Evolutionary conservation across 805 yeast species (phyloP).

Genomic region (Pichia ethanolica): DNA sequence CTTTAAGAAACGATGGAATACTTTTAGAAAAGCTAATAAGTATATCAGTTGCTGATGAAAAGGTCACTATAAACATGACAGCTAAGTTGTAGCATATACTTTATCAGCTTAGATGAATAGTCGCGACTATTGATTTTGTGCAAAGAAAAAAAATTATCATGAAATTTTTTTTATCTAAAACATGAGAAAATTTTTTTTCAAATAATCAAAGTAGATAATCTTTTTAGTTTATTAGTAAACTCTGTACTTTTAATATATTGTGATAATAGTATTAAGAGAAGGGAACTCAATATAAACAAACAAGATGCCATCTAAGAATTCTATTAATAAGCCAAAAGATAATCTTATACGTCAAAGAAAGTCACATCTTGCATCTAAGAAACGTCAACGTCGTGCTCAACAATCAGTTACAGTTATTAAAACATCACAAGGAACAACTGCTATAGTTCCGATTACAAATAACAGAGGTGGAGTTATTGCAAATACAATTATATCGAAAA

Average conservation of each 20-base stretch:
- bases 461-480: slow-evolving; percentile 30
- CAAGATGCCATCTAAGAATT: slow-evolving; percentile 73
- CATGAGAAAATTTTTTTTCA: neutral
- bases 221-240: too few species aligned
- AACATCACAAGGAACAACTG: slow-evolving; percentile 17
- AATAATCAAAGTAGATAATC: neutral
- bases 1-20: too few species aligned
- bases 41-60: too few species aligned
- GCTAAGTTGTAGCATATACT: too few species aligned
- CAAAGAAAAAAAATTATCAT: too few species aligned
- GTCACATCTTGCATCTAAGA: slow-evolving; percentile 35
- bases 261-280: neutral
- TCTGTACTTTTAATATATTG: too few species aligned
- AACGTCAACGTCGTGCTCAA: slow-evolving; percentile 39
- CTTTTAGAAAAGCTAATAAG: too few species aligned
- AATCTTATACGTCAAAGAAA: slow-evolving; percentile 45
- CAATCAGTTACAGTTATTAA: slow-evolving; percentile 8
- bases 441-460: slow-evolving; percentile 40
- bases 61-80: too few species aligned
- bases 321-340: slow-evolving; percentile 73
- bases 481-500: slow-evolving; percentile 61
- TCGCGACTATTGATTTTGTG: too few species aligned
- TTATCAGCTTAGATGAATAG: too few species aligned
- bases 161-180: too few species aligned
- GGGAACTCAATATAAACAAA: neutral